phyloP scores from a whole-genome alignment of 2,329 filamentous ascomycete species.

The Claviceps cyperi region DNA sequence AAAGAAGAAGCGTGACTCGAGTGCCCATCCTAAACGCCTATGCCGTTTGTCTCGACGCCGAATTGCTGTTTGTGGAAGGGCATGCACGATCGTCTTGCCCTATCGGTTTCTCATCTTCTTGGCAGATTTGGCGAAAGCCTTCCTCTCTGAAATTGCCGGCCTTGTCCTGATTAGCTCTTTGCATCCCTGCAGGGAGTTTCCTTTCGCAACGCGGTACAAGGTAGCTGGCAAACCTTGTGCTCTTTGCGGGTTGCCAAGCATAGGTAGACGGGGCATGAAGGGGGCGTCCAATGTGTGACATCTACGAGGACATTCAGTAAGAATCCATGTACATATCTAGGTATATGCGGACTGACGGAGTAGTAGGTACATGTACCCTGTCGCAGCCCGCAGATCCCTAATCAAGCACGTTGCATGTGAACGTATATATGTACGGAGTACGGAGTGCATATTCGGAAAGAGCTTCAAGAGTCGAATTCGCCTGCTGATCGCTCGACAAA shows the following conservation, averaged over 20 bases:
- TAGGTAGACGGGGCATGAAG: no score
- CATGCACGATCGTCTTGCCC: not conserved
- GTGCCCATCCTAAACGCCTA: not conserved
- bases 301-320: not conserved
- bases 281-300: not conserved
- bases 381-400: not conserved
- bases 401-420: not conserved
- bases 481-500: not conserved
- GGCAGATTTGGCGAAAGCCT: not conserved
- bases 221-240: not conserved
- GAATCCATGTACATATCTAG: not conserved
- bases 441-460: not conserved
- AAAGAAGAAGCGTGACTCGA: not conserved
- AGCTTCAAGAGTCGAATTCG: not conserved
- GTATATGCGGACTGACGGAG: not conserved
- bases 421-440: not conserved
- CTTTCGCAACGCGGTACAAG: not conserved
- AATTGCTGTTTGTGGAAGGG: slow-evolving; percentile 2
- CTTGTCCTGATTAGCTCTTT: not conserved
- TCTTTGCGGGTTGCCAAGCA: not conserved
- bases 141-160: not conserved
- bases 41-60: not conserved
- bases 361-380: not conserved
- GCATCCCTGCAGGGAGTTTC: not conserved
- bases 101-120: not conserved